These are phyloP conservation scores for Aurifilum marmelostoma DNA, from an alignment of 2,329 filamentous ascomycete genomes.

Conservation along the genomic window DNA sequence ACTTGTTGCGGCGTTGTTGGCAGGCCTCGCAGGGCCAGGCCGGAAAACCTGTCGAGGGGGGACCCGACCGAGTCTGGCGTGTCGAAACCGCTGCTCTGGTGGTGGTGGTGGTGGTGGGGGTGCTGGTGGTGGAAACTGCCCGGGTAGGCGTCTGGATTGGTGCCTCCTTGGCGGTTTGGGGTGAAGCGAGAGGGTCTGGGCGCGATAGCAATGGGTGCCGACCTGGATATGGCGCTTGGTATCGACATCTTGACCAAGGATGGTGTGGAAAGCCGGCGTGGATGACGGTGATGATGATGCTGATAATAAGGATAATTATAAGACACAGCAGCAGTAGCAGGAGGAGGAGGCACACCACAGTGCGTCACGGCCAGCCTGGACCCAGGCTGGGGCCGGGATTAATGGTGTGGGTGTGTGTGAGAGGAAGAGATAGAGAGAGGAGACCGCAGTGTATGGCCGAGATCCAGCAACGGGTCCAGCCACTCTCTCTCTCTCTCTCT, in stretches of 20 bases:
- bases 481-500: too few relatives aligned
- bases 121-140: constrained; percentile 48
- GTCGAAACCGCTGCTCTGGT: constrained; percentile 44
- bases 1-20: constrained; percentile 72
- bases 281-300: too few relatives aligned
- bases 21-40: constrained; percentile 72
- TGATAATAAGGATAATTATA: not conserved
- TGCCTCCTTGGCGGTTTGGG: constrained; percentile 51
- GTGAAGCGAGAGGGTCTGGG: constrained; percentile 57
- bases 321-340: not conserved
- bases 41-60: constrained; percentile 45
- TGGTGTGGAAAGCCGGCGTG: constrained; percentile 2
- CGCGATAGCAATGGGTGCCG: constrained; percentile 68
- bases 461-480: not conserved
- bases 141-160: constrained; percentile 53
- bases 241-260: constrained; percentile 53
- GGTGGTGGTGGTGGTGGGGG: not conserved
- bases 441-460: not conserved
- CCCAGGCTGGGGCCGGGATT: not conserved
- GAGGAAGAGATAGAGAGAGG: too few relatives aligned
- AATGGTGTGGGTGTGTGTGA: too few relatives aligned
- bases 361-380: not conserved
- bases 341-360: constrained; percentile 1
- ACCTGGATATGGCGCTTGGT: constrained; percentile 58
- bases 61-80: constrained; percentile 52